Percentiles rank a stretch among this genome's conserved stretches.
These are phyloP conservation scores for Suillus weaverae DNA, from an alignment of 768 basidiomycete genomes.

Conservation along the genomic window DNA sequence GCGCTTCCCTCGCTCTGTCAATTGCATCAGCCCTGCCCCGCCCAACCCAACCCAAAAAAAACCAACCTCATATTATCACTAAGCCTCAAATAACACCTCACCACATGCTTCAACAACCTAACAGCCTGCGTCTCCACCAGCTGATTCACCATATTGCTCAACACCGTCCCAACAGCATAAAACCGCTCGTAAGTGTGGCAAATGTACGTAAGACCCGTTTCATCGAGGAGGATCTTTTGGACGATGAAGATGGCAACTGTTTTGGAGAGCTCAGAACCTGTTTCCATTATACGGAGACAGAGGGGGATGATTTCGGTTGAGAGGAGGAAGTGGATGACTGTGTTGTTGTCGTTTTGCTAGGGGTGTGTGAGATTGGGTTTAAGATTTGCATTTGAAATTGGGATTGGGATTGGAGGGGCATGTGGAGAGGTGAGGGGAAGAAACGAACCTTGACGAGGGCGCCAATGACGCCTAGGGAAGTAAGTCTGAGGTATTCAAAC, in stretches of 20 bases:
- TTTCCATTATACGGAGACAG: constrained; percentile 99
- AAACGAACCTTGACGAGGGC: constrained; percentile 89
- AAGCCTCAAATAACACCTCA: constrained; percentile 92
- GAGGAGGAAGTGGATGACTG: constrained; percentile 97
- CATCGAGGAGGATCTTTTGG: constrained; percentile 95
- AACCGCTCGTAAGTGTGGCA: constrained; percentile 99
- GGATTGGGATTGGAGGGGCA: background rate
- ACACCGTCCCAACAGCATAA: constrained; percentile 97
- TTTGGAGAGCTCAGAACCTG: constrained; percentile 96
- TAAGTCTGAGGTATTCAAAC: constrained; percentile 98
- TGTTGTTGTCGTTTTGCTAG: constrained; percentile 98
- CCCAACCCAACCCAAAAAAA: constrained; percentile 3
- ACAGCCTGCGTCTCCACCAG: constrained; percentile 98
- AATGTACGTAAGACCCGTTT: constrained; percentile 96
- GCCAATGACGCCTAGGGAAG: constrained; percentile 98
- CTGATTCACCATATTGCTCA: constrained; percentile 98
- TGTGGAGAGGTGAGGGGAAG: background rate
- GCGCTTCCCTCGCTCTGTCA: constrained; percentile 86
- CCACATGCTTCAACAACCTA: constrained; percentile 93
- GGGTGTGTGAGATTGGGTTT: constrained; percentile 14
- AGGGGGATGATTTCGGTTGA: constrained; percentile 99
- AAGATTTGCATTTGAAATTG: background rate
- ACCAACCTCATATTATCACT: constrained; percentile 92
- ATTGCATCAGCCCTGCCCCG: background rate
- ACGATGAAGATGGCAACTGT: constrained; percentile 99